These are phyloP conservation scores for Sphagnum fallax DNA, from an alignment of 228 moss, liverwort and hornwort genomes.

Conservation along the genomic window DNA sequence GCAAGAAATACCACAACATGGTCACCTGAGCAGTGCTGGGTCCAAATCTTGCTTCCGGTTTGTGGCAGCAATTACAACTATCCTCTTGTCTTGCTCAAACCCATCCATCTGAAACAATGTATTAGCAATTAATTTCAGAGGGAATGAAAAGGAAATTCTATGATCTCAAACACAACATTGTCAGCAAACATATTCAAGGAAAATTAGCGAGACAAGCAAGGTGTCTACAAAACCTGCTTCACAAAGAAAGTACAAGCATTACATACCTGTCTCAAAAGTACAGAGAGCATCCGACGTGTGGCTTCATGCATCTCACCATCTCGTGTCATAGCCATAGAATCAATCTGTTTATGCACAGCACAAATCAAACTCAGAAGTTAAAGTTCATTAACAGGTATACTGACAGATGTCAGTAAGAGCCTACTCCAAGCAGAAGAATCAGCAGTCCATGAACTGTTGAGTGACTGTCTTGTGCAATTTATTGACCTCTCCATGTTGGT, in stretches of 20 bases:
- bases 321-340: slow-evolving; percentile 70
- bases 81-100: slow-evolving; percentile 66
- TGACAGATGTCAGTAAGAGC: not conserved
- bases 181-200: not conserved
- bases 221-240: not conserved
- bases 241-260: not conserved
- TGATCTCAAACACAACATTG: not conserved
- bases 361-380: not conserved
- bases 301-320: slow-evolving; percentile 88
- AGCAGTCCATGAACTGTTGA: not conserved
- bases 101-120: slow-evolving; percentile 55
- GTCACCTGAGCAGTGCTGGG: slow-evolving; percentile 69
- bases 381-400: not conserved
- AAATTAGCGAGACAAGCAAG: not conserved
- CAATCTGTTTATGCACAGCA: slow-evolving; percentile 30
- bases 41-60: slow-evolving; percentile 84
- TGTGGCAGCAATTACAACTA: slow-evolving; percentile 78
- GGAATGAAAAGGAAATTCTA: not conserved
- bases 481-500: too few relatives aligned
- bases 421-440: too few relatives aligned
- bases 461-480: too few relatives aligned
- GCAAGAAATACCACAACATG: not conserved
- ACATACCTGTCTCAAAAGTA: slow-evolving; percentile 61
- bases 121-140: not conserved
- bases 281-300: slow-evolving; percentile 68